Base-by-base conservation (phyloP, 257 asterid species). In the Fraxinus americana region DNA sequence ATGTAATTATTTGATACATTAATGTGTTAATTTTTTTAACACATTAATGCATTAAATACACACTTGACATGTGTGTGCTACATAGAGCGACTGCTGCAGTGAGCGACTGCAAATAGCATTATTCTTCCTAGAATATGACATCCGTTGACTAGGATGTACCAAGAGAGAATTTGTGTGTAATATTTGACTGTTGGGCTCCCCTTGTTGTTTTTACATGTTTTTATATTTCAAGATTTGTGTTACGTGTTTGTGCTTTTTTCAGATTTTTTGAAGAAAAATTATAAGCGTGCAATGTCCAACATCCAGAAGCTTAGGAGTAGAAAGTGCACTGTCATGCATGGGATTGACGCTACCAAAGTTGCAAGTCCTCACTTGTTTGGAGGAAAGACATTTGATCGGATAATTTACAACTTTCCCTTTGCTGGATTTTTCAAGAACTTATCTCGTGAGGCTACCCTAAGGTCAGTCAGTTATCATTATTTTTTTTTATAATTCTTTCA, bases 381-480 rank as follows among this genome's bases (percentile, higher is more conserved):
- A 0, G 65, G 21, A 21, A 68, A 65, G 2, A 78, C 77, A 38
- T 84, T 81, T 52, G 88, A 84, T 19, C 82, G 85, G 57, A 45
- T 81, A 3, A 70, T 82, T 41, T 82, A 3, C 76, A 84, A 84
- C 75, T 84, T 84, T 50, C 87, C 87, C 1, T 70, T 16, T 38
- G 87, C 87, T 48, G 87, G 87, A 23, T 77, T 80, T 71, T 78
- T 84, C 82, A 79, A 75, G 70, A 23, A 23, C 0, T 36, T 70
- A n/a, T 2, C 88, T 0, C 83, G 82, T 1, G 65, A 82, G 1
- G 48, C 50, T 57, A 77, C 43, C 75, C 73, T 81, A 7, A 13
- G 72, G 89, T 80, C 1, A 2, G 43, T 38, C 35, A 57, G 83
- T 76, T 23, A 3, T 25, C 61, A 7, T 69, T 67, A 27, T 13